A percentile compares a stretch with the other conserved stretches of the same genome.
Conservation (phyloP, 169 alveolate genomes). For the Cryptosporidium sp. region DNA sequence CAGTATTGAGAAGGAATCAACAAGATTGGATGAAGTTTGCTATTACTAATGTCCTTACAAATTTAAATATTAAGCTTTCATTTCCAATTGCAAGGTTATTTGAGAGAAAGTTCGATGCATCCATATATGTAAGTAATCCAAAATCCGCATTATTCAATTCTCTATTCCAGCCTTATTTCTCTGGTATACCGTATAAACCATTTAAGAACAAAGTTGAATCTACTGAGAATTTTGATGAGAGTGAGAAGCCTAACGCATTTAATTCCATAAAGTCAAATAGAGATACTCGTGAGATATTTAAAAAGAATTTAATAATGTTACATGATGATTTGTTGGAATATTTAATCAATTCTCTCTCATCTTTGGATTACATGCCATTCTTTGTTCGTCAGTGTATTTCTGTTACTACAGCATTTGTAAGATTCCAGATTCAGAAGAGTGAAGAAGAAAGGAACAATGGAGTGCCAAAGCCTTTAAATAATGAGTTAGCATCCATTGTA, state of each 20-base stretch:
- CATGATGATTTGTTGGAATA: constrained; percentile 45
- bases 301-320: constrained; percentile 15
- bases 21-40: constrained; percentile 53
- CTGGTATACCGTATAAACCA: constrained; percentile 36
- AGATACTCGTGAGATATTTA: background rate
- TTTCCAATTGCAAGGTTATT: constrained; percentile 54
- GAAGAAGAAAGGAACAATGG: background rate
- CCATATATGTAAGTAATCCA: constrained; percentile 13
- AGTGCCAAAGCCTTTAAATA: background rate
- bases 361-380: constrained; percentile 57
- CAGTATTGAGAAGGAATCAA: constrained; percentile 53
- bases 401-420: constrained; percentile 30
- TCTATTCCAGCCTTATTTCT: constrained; percentile 55
- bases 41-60: constrained; percentile 10
- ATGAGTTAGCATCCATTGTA: constrained; percentile 19
- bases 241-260: background rate
- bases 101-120: constrained; percentile 29
- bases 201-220: background rate
- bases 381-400: constrained; percentile 63
- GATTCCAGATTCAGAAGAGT: background rate
- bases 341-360: constrained; percentile 39
- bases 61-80: constrained; percentile 6
- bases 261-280: background rate
- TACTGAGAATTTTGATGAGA: background rate
- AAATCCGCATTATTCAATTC: background rate